phyloP scores from a whole-genome alignment of 2,329 filamentous ascomycete species.

The Calonectria pseudoturangicola region DNA sequence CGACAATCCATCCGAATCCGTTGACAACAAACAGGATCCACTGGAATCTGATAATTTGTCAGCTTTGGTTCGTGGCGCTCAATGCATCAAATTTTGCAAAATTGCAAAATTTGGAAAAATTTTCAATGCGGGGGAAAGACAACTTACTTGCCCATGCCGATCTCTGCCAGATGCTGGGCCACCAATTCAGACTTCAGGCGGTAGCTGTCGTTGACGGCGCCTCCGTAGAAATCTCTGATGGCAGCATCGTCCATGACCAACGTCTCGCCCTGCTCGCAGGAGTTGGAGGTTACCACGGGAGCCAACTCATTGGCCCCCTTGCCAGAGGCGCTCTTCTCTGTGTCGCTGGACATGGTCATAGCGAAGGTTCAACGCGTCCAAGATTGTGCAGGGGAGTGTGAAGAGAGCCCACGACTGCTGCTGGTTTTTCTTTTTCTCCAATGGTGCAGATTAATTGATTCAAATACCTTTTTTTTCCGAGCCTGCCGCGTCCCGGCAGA shows the following conservation, averaged over 20 bases:
- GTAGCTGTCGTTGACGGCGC: slow-evolving; percentile 55
- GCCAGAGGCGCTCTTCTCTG: slow-evolving; percentile 30
- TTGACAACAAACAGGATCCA: slow-evolving; percentile 67
- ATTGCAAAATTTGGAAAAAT: too few species aligned
- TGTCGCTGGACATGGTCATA: slow-evolving; percentile 32
- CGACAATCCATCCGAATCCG: slow-evolving; percentile 68
- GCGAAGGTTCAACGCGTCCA: neutral
- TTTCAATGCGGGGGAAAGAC: neutral
- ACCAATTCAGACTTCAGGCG: slow-evolving; percentile 59
- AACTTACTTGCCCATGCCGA: slow-evolving; percentile 60
- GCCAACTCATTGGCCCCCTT: slow-evolving; percentile 32
- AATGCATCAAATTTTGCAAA: neutral
- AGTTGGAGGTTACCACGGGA: slow-evolving; percentile 33
- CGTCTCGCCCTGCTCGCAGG: slow-evolving; percentile 36
- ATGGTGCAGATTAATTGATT: slow-evolving; percentile 27
- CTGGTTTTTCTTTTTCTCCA: neutral
- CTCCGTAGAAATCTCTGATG: slow-evolving; percentile 59
- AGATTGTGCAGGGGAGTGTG: neutral
- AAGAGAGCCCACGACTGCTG: slow-evolving; percentile 2
- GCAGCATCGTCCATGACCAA: slow-evolving; percentile 36
- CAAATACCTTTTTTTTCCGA: slow-evolving; percentile 28
- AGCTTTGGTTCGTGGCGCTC: neutral
- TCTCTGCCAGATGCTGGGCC: slow-evolving; percentile 53
- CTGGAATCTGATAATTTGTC: slow-evolving; percentile 57
- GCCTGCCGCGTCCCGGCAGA: slow-evolving; percentile 17